These are phyloP conservation scores for Jimgerdemannia flammicorona DNA, from an alignment of 192 early-diverging fungal genomes.

Conservation along the genomic window DNA sequence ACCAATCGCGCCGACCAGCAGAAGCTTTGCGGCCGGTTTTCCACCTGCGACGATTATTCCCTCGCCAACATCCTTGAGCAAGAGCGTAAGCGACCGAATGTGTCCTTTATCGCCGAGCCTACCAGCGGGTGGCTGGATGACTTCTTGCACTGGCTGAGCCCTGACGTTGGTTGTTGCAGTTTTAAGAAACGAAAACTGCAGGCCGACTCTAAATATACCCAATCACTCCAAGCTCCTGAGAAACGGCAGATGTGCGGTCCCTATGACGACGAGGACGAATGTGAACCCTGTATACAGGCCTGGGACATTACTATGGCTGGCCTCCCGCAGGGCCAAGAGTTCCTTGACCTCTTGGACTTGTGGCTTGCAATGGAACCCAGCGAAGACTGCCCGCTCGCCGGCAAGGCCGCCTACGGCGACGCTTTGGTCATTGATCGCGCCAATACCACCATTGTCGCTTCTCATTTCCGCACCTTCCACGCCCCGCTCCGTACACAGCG, in stretches of 20 bases:
- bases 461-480: slow-evolving; percentile 59
- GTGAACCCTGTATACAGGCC: slow-evolving; percentile 30
- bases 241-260: slow-evolving; percentile 39
- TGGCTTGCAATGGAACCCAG: slow-evolving; percentile 49
- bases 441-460: slow-evolving; percentile 38
- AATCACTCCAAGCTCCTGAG: not conserved
- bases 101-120: slow-evolving; percentile 60
- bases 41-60: slow-evolving; percentile 43
- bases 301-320: slow-evolving; percentile 57
- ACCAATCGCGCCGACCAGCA: slow-evolving; percentile 43
- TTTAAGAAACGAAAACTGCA: slow-evolving; percentile 27
- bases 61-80: slow-evolving; percentile 60
- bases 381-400: slow-evolving; percentile 56
- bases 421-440: slow-evolving; percentile 41
- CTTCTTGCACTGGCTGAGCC: slow-evolving; percentile 62
- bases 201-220: not conserved
- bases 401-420: slow-evolving; percentile 63
- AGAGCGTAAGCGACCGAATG: slow-evolving; percentile 54
- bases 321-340: slow-evolving; percentile 52
- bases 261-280: slow-evolving; percentile 44
- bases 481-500: slow-evolving; percentile 52
- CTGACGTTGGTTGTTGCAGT: slow-evolving; percentile 53
- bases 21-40: slow-evolving; percentile 56
- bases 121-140: slow-evolving; percentile 63
- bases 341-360: slow-evolving; percentile 44